phyloP scores from a whole-genome alignment of 768 basidiomycete genomes.

The Termitomyces sp. region DNA sequence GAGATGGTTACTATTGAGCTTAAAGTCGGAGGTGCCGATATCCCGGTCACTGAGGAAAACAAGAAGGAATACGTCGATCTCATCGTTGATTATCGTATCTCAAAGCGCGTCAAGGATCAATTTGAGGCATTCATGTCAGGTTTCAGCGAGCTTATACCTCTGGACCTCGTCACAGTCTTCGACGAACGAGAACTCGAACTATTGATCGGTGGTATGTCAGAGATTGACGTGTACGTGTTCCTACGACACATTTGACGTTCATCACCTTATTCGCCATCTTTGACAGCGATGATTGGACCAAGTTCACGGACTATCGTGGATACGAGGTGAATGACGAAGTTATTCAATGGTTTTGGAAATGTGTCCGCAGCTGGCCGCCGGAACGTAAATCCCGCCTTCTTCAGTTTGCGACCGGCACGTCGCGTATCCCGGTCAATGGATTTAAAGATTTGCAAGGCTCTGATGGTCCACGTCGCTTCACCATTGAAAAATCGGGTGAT shows the following conservation, averaged over 20 bases:
- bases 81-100: conserved; percentile 96
- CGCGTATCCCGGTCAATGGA: conserved; percentile 95
- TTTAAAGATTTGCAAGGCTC: conserved; percentile 99
- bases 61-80: conserved; percentile 97
- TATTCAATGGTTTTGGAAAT: conserved; percentile 99
- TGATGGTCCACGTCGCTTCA: conserved; percentile 94
- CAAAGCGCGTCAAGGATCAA: conserved; percentile 95
- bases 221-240: conserved; percentile 90
- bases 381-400: conserved; percentile 95
- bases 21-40: conserved; percentile 79
- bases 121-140: conserved; percentile 99
- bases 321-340: conserved; percentile 94
- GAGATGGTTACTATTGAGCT: conserved; percentile 97
- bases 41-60: conserved; percentile 93
- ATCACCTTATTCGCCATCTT: neutral
- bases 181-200: conserved; percentile 97
- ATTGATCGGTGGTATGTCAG: conserved; percentile 98
- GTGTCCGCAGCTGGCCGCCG: conserved; percentile 94
- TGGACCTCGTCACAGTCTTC: conserved; percentile 96
- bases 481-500: conserved; percentile 98
- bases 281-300: conserved; percentile 91
- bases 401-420: conserved; percentile 97
- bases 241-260: neutral
- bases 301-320: conserved; percentile 98
- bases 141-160: conserved; percentile 98